Base-by-base conservation (phyloP, 768 basidiomycete species). In the Leccinellum rugosiceps region DNA sequence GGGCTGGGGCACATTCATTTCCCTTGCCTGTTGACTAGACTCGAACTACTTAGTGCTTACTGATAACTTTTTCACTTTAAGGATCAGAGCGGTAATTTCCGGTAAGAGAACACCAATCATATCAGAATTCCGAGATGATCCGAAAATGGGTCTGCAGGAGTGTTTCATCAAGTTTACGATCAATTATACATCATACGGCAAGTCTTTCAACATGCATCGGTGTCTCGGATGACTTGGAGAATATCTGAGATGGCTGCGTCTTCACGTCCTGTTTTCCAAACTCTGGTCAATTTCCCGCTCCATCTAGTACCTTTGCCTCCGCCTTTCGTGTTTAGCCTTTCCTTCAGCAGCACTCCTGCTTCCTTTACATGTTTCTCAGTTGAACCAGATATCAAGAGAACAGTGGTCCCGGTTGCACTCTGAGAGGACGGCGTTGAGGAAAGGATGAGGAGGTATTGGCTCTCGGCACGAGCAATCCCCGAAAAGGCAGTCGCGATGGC, bases 231-330 rank as follows among this genome's bases (percentile, higher is more conserved):
- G 14, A 6, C 56, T 38, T 43, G 55, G 45, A 69, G 60, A 55
- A 58, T 52, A 38, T 61, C 68, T 34, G 62, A 62, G 31, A 69
- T 52, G 19, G 53, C 28, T 4, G 45, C 43, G 8, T 59, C 62
- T 52, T 68, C 69, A 7, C 67, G 62, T 26, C 67, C 56, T 30
- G 49, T 52, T 48, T 59, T 71, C 68, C 69, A 69, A 38, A 69
- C 69, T 0, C 89, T 89, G 7, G 70, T 77, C 55, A 78, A 80
- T 68, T 91, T 87, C 10, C 90, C 90, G 59, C 89, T 90, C 86
- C 90, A 92, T 63, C 80, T 82, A 17, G 74, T 62, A 2, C 88
- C 90, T 65, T 87, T 90, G 4, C 90, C 89, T 11, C 91, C 91
- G 7, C 91, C 91, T 73, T 86, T 92, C 48, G 88, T 77, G 9